These are phyloP conservation scores for Phytopythium ostracodes DNA, from an alignment of 352 stramenopile genomes.

Conservation along the genomic window DNA sequence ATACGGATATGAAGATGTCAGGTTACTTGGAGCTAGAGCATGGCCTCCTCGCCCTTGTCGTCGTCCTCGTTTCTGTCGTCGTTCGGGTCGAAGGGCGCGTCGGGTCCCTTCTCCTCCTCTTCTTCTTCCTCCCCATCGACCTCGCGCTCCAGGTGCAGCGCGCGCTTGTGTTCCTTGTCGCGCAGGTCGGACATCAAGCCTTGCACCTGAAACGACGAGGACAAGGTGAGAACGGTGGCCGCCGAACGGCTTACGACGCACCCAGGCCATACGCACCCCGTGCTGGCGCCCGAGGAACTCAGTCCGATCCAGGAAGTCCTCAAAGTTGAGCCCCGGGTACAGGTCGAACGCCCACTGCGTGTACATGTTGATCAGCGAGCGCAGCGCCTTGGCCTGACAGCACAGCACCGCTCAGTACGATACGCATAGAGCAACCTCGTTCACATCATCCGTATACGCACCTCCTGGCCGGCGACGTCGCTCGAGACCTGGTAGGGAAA, in stretches of 20 bases:
- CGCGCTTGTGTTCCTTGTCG: conserved; percentile 48
- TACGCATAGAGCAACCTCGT: too few relatives aligned
- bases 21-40: conserved; percentile 19
- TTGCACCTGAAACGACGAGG: conserved; percentile 30
- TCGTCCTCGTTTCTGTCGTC: conserved; percentile 7
- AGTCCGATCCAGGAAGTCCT: conserved; percentile 70
- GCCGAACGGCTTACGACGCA: not conserved
- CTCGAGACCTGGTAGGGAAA: conserved; percentile 67
- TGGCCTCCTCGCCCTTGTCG: conserved; percentile 32
- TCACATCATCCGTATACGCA: too few relatives aligned
- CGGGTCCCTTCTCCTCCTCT: conserved; percentile 15
- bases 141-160: conserved; percentile 11
- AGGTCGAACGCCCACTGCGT: conserved; percentile 85
- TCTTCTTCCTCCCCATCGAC: conserved; percentile 13
- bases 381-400: conserved; percentile 47
- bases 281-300: conserved; percentile 58
- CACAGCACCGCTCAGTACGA: not conserved
- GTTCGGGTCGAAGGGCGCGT: conserved; percentile 1
- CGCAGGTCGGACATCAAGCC: conserved; percentile 54
- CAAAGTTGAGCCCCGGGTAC: conserved; percentile 77
- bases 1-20: too few relatives aligned
- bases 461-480: conserved; percentile 54
- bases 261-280: conserved; percentile 11
- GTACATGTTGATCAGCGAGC: conserved; percentile 73
- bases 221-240: not conserved